Conservation (phyloP, 805 yeast species). For the Yarrowia sp. region DNA sequence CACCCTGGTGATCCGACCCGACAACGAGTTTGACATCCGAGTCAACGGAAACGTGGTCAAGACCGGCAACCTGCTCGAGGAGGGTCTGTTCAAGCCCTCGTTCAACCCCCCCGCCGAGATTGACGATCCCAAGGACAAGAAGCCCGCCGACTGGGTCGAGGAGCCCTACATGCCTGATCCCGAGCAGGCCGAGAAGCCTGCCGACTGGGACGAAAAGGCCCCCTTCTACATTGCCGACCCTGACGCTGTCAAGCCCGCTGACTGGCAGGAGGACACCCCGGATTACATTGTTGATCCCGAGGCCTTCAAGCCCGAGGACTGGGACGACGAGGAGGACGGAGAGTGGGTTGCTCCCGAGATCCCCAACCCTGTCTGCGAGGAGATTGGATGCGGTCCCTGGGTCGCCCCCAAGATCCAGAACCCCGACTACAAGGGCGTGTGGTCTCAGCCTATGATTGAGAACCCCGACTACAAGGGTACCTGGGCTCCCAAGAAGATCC, state of each 20-base stretch:
- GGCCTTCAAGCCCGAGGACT: slow-evolving; percentile 70
- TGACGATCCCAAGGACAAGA: slow-evolving; percentile 61
- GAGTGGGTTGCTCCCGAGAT: slow-evolving; percentile 77
- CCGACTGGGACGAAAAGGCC: slow-evolving; percentile 80
- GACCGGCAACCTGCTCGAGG: slow-evolving; percentile 71
- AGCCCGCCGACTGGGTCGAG: slow-evolving; percentile 88
- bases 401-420: slow-evolving; percentile 67
- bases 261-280: slow-evolving; percentile 75
- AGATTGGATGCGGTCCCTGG: slow-evolving; percentile 76
- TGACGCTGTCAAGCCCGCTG: slow-evolving; percentile 68
- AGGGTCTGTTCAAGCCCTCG: slow-evolving; percentile 65
- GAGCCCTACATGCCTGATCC: slow-evolving; percentile 72
- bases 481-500: slow-evolving; percentile 69
- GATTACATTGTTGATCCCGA: slow-evolving; percentile 70
- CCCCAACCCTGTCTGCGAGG: slow-evolving; percentile 74
- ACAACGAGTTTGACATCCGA: slow-evolving; percentile 78
- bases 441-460: slow-evolving; percentile 68
- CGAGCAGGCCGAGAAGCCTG: slow-evolving; percentile 68
- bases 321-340: slow-evolving; percentile 94
- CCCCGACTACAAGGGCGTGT: slow-evolving; percentile 74
- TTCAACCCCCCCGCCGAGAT: slow-evolving; percentile 72
- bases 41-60: slow-evolving; percentile 76
- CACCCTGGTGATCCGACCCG: slow-evolving; percentile 73
- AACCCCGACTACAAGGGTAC: slow-evolving; percentile 81
- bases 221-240: slow-evolving; percentile 74